These are phyloP conservation scores for Aspergillus cristatus DNA, from an alignment of 495 filamentous ascomycete species.

Conservation along the genomic window DNA sequence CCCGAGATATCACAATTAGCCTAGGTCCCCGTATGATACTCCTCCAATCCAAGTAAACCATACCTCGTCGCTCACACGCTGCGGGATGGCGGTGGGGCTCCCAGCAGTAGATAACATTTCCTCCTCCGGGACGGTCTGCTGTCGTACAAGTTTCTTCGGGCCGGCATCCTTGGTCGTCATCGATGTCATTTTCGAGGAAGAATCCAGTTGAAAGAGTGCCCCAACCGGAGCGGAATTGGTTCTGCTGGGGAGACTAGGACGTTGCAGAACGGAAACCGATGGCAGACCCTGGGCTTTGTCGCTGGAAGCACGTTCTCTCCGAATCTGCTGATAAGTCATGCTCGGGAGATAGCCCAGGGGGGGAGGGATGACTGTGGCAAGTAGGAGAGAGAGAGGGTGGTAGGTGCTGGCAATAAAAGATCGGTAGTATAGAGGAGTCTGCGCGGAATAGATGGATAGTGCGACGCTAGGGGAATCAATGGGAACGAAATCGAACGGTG, in stretches of 20 bases:
- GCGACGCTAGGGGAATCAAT: constrained; percentile 3
- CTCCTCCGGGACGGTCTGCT: constrained; percentile 24
- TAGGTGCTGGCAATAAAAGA: too few relatives aligned
- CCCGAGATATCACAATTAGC: constrained; percentile 7
- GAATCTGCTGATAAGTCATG: constrained; percentile 16
- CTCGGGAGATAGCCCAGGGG: too few relatives aligned
- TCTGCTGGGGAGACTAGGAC: constrained; percentile 22
- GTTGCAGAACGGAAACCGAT: constrained; percentile 11
- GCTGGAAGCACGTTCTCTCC: constrained; percentile 24
- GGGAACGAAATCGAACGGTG: too few relatives aligned
- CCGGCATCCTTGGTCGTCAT: constrained; percentile 7
- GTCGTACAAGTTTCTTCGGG: constrained; percentile 6
- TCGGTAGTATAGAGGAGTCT: not conserved
- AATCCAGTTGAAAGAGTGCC: constrained; percentile 20
- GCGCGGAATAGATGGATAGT: constrained; percentile 5
- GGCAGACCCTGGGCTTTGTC: constrained; percentile 23
- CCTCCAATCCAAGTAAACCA: constrained; percentile 2
- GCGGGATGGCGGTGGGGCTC: constrained; percentile 8
- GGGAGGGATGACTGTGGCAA: constrained; percentile 1
- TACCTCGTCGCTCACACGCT: constrained; percentile 22
- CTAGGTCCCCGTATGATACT: not conserved
- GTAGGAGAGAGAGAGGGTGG: too few relatives aligned
- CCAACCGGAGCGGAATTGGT: constrained; percentile 29
- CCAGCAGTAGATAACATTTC: constrained; percentile 8
- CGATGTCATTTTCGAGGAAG: constrained; percentile 6